Evolutionary conservation across 2,329 filamentous ascomycete species (phyloP).

Genomic region (Pezicula neosporulosa): DNA sequence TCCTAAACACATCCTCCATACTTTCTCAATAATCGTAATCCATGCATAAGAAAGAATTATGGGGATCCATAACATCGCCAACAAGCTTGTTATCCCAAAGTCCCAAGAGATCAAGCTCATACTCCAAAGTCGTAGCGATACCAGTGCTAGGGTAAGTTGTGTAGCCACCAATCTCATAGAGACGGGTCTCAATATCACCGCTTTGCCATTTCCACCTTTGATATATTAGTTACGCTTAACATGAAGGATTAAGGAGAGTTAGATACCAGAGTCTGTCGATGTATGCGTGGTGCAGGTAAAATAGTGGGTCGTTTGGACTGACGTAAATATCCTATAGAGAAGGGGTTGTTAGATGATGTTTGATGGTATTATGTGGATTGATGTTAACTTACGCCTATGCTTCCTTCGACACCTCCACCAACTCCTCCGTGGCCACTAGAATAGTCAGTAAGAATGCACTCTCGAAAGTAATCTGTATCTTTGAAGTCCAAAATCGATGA

Average conservation of each 20-base stretch:
- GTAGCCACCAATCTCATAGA: not conserved
- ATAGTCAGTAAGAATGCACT: not conserved
- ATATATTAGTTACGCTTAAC: not conserved
- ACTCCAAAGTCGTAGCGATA: not conserved
- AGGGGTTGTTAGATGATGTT: not conserved
- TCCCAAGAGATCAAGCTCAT: not conserved
- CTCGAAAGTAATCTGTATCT: too few species aligned
- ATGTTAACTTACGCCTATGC: not conserved
- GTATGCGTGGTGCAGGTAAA: slow-evolving; percentile 19
- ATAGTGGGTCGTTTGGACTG: slow-evolving; percentile 11
- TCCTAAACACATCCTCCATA: too few species aligned
- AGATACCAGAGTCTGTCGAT: slow-evolving; percentile 16
- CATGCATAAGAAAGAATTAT: not conserved
- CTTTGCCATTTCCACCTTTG: not conserved
- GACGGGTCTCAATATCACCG: not conserved
- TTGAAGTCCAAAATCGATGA: too few species aligned
- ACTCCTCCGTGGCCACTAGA: not conserved
- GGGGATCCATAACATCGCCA: not conserved
- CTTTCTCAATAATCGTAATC: not conserved
- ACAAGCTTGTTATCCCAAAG: not conserved
- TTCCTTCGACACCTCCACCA: not conserved
- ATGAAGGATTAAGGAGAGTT: not conserved
- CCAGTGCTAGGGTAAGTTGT: not conserved
- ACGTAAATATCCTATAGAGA: not conserved
- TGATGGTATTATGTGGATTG: not conserved